A percentile compares a stretch with the other conserved stretches of the same genome.
Conservation (phyloP, 164 flowering plant genomes). For the Dillenia suffruticosa region DNA sequence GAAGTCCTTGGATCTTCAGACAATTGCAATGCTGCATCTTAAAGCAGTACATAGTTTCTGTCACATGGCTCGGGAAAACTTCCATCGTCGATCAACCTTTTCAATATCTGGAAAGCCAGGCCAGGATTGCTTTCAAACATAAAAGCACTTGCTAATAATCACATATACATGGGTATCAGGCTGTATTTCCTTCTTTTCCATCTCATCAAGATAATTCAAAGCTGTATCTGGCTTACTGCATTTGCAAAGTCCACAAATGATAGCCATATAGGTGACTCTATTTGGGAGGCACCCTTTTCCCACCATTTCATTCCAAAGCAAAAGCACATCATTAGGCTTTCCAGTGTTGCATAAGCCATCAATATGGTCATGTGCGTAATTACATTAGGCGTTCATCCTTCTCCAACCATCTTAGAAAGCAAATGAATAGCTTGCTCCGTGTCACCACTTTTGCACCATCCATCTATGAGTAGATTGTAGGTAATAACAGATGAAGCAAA, state of each 20-base stretch:
- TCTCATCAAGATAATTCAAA: constrained; percentile 41
- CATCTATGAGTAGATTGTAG: constrained; percentile 74
- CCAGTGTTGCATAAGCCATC: constrained; percentile 69
- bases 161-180: constrained; percentile 55
- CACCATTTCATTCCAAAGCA: constrained; percentile 66
- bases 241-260: constrained; percentile 78
- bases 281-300: constrained; percentile 57
- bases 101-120: constrained; percentile 45
- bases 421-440: constrained; percentile 50
- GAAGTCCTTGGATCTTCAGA: constrained; percentile 44
- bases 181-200: constrained; percentile 56
- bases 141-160: constrained; percentile 46
- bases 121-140: constrained; percentile 23
- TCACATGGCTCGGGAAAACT: constrained; percentile 40
- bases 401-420: constrained; percentile 49
- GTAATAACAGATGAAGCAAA: constrained; percentile 73
- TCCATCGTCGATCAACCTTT: constrained; percentile 44
- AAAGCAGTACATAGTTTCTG: constrained; percentile 32
- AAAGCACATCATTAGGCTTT: constrained; percentile 62
- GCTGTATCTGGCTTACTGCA: constrained; percentile 50
- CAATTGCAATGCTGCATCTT: constrained; percentile 35
- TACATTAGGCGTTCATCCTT: constrained; percentile 55
- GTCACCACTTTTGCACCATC: constrained; percentile 64
- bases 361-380: constrained; percentile 74
- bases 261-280: constrained; percentile 63